These are phyloP conservation scores for Kwoniella bestiolae DNA, from an alignment of 768 basidiomycete genomes.

Conservation along the genomic window DNA sequence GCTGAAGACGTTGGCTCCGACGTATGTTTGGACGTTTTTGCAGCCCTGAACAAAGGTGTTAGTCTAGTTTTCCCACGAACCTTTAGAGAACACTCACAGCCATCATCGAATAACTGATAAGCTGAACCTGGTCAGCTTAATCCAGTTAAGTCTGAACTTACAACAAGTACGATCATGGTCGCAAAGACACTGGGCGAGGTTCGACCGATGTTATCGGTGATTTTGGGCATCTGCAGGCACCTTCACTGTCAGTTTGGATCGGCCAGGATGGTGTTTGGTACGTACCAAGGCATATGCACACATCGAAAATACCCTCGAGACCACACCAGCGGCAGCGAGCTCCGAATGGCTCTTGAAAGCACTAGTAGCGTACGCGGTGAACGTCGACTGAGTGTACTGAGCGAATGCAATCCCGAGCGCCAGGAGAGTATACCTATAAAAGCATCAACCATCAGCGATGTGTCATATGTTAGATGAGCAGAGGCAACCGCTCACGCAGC, in stretches of 20 bases:
- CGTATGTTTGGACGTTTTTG: conserved; percentile 18
- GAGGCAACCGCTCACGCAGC: conserved; percentile 2
- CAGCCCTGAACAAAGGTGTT: no score
- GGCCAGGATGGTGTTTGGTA: background rate
- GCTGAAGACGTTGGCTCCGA: conserved; percentile 19
- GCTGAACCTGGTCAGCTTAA: background rate
- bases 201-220: conserved; percentile 14
- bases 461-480: background rate
- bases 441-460: background rate
- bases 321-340: conserved; percentile 17
- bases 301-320: conserved; percentile 17
- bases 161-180: background rate
- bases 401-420: conserved; percentile 11
- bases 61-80: no score
- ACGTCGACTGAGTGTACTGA: conserved; percentile 8
- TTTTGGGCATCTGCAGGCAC: background rate
- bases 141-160: background rate
- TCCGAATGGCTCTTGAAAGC: conserved; percentile 18
- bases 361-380: conserved; percentile 19
- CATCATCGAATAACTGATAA: conserved; percentile 17
- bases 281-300: conserved; percentile 8
- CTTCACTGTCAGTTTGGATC: background rate
- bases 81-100: conserved; percentile 6
- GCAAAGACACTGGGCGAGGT: conserved; percentile 9
- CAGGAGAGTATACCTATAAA: background rate